Conservation (phyloP, 176 grass and related monocot species). For the Eragrostis nindensis region DNA sequence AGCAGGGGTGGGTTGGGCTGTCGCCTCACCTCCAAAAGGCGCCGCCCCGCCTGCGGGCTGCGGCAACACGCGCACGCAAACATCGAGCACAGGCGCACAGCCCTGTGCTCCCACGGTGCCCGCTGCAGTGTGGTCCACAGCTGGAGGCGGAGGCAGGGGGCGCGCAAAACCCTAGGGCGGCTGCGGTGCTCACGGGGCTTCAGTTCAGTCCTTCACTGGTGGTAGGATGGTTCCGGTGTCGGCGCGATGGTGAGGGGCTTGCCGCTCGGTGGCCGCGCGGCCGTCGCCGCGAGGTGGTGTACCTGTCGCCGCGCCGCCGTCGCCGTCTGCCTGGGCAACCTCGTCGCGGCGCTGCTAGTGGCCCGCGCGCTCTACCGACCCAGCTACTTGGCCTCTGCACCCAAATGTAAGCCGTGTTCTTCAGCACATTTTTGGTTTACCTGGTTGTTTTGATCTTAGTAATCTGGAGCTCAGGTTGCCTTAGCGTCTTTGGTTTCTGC, state of each 20-base stretch:
- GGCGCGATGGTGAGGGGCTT: slow-evolving; percentile 42
- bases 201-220: background rate
- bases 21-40: slow-evolving; percentile 2
- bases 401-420: slow-evolving; percentile 27
- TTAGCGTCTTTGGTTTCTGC: slow-evolving; percentile 2
- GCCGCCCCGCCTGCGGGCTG: background rate
- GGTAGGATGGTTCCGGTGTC: slow-evolving; percentile 37
- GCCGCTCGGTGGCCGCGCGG: slow-evolving; percentile 34
- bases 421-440: background rate
- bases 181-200: background rate
- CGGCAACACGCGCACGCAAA: slow-evolving; percentile 21
- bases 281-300: slow-evolving; percentile 47
- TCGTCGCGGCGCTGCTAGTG: slow-evolving; percentile 68
- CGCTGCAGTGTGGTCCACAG: background rate
- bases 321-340: slow-evolving; percentile 66
- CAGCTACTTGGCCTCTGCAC: background rate
- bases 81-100: slow-evolving; percentile 24
- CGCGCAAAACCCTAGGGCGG: slow-evolving; percentile 21
- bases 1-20: background rate
- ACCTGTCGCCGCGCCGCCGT: slow-evolving; percentile 61
- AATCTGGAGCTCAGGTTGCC: background rate
- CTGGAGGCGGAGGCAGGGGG: slow-evolving; percentile 5
- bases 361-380: slow-evolving; percentile 57
- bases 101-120: background rate
- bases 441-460: background rate